phyloP scores from a whole-genome alignment of 2,329 filamentous ascomycete genomes.

The Camillea tinctor region DNA sequence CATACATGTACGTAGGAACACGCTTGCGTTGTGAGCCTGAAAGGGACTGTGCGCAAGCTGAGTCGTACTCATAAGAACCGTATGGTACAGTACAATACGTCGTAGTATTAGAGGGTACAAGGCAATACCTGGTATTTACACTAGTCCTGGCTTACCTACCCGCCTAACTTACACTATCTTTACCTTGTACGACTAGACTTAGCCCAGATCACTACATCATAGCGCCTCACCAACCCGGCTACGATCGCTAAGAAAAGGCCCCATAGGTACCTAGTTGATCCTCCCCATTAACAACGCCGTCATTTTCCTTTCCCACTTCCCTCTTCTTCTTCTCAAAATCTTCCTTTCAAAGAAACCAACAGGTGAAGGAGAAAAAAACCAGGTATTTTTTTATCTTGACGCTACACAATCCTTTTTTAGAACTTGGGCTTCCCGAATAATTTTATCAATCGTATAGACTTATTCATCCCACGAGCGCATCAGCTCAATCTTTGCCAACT shows the following conservation, averaged over 20 bases:
- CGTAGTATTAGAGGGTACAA: background rate
- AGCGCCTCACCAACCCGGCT: slow-evolving; percentile 3
- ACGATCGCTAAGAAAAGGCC: background rate
- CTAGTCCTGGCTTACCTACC: no score
- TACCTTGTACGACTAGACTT: no score
- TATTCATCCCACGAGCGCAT: background rate
- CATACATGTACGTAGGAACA: background rate
- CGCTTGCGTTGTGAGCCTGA: background rate
- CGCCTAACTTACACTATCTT: no score
- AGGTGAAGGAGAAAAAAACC: slow-evolving; percentile 5
- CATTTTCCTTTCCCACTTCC: slow-evolving; percentile 13
- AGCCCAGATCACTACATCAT: slow-evolving; percentile 5
- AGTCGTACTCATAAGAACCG: background rate
- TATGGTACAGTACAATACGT: background rate
- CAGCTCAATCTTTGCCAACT: background rate
- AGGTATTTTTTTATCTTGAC: slow-evolving; percentile 7
- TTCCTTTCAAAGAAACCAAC: slow-evolving; percentile 3
- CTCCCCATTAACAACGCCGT: slow-evolving; percentile 6
- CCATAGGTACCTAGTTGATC: background rate
- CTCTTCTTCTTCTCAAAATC: slow-evolving; percentile 7
- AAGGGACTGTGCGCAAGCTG: background rate
- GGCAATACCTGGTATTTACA: background rate
- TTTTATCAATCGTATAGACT: background rate
- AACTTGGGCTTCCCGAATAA: background rate
- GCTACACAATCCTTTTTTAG: slow-evolving; percentile 3